phyloP scores from a whole-genome alignment of 2,329 filamentous ascomycete genomes.

The Neofusicoccum cordaticola region DNA sequence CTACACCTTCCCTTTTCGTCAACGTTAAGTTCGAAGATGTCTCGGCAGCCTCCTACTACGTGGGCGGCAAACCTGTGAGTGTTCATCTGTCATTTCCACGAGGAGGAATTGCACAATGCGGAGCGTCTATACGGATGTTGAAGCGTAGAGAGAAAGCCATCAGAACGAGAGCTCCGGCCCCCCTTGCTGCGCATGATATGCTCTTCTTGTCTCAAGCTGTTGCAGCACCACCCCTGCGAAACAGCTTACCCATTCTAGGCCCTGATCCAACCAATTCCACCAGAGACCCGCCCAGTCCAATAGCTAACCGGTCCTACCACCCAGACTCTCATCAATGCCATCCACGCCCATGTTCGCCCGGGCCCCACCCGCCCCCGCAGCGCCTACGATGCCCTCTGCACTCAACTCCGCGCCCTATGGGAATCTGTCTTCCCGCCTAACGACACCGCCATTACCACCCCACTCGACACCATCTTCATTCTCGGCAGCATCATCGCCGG shows the following conservation, averaged over 20 bases:
- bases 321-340: slow-evolving; percentile 22
- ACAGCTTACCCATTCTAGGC: not conserved
- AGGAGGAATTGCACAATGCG: not conserved
- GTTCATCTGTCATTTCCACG: not conserved
- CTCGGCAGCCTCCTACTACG: slow-evolving; percentile 26
- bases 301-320: too few relatives aligned
- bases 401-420: slow-evolving; percentile 23
- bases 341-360: slow-evolving; percentile 25
- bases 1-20: slow-evolving; percentile 44
- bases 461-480: slow-evolving; percentile 28
- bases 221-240: too few relatives aligned
- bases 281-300: slow-evolving; percentile 21
- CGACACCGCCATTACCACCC: not conserved
- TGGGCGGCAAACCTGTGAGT: slow-evolving; percentile 33
- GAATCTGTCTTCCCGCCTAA: slow-evolving; percentile 7
- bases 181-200: too few relatives aligned
- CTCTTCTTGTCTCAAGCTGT: too few relatives aligned
- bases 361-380: slow-evolving; percentile 17
- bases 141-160: too few relatives aligned
- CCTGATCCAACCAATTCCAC: slow-evolving; percentile 25
- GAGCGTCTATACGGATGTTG: too few relatives aligned
- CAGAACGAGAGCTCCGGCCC: too few relatives aligned
- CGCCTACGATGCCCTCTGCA: slow-evolving; percentile 20
- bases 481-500: slow-evolving; percentile 28
- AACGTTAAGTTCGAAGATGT: slow-evolving; percentile 41